A percentile compares a stretch with the other conserved stretches of the same genome.
phyloP scores from a whole-genome alignment of 2,329 filamentous ascomycete genomes.

The Fusarium falciforme region DNA sequence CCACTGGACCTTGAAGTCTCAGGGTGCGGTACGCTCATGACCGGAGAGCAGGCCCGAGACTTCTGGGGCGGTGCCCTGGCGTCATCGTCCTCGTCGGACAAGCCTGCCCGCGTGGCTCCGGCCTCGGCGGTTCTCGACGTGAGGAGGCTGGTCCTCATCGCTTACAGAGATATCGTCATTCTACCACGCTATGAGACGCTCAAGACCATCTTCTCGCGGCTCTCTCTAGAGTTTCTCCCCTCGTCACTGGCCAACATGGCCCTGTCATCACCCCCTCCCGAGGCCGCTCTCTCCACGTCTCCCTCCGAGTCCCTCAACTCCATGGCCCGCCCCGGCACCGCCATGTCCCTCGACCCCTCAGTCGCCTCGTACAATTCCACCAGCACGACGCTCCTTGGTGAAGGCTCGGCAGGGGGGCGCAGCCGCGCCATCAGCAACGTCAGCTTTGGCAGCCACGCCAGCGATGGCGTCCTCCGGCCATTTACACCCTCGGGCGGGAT shows the following conservation, averaged over 20 bases:
- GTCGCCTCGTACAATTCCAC: constrained; percentile 85
- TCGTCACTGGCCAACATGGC: constrained; percentile 64
- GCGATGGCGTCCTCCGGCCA: constrained; percentile 59
- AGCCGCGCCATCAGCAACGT: constrained; percentile 90
- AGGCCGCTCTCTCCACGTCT: constrained; percentile 63
- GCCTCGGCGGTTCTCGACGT: constrained; percentile 78
- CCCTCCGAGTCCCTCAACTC: constrained; percentile 61
- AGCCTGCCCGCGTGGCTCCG: constrained; percentile 57
- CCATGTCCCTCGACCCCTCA: constrained; percentile 78
- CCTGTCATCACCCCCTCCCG: constrained; percentile 64
- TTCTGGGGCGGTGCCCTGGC: constrained; percentile 84
- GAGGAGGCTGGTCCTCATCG: constrained; percentile 85
- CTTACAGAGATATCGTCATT: constrained; percentile 90
- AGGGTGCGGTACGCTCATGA: constrained; percentile 83
- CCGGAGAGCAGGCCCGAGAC: constrained; percentile 80
- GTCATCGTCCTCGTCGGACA: constrained; percentile 46
- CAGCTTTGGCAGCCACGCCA: constrained; percentile 68
- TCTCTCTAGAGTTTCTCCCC: constrained; percentile 83
- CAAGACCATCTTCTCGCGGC: constrained; percentile 88
- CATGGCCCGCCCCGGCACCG: constrained; percentile 74
- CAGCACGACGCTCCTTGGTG: constrained; percentile 81
- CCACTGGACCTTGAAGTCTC: constrained; percentile 94
- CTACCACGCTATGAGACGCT: constrained; percentile 89
- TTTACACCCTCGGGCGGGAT: constrained; percentile 59
- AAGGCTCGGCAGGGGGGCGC: constrained; percentile 68